These are phyloP conservation scores for Ailanthus altissimus DNA, from an alignment of 345 rosid species.

Conservation along the genomic window DNA sequence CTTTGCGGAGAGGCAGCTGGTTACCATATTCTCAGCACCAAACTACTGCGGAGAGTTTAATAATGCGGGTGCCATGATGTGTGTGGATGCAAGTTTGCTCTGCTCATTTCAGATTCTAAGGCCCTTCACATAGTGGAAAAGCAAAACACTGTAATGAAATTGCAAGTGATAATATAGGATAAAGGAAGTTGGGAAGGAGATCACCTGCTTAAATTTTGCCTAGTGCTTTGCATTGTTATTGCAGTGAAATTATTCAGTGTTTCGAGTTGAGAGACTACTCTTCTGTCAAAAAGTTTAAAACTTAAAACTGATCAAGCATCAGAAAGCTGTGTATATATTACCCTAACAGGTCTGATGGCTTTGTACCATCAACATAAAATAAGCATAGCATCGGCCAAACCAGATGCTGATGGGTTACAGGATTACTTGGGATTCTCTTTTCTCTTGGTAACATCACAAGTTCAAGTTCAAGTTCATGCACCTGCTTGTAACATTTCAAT, in stretches of 20 bases:
- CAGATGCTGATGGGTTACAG: not conserved
- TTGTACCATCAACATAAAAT: not conserved
- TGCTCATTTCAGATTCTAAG: conserved; percentile 54
- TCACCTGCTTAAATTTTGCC: not conserved
- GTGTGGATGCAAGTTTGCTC: conserved; percentile 43
- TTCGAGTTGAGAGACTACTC: not conserved
- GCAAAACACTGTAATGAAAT: not conserved
- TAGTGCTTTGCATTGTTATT: not conserved
- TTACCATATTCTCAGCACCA: conserved; percentile 56
- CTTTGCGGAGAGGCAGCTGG: conserved; percentile 48
- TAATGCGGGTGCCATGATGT: conserved; percentile 53
- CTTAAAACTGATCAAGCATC: not conserved
- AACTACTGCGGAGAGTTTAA: conserved; percentile 55
- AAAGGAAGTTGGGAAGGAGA: not conserved
- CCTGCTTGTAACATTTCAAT: not conserved
- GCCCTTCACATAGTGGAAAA: conserved; percentile 11
- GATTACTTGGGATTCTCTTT: not conserved
- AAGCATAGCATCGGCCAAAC: not conserved
- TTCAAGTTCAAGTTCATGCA: not conserved
- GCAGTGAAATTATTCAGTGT: not conserved
- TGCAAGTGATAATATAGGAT: not conserved
- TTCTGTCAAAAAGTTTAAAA: too few species aligned
- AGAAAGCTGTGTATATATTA: not conserved
- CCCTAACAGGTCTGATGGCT: not conserved
- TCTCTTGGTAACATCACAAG: not conserved